A percentile compares a stretch with the other conserved stretches of the same genome.
phyloP scores from a whole-genome alignment of 225 moss, liverwort and hornwort genomes.

The Rhytidiadelphus loreus region DNA sequence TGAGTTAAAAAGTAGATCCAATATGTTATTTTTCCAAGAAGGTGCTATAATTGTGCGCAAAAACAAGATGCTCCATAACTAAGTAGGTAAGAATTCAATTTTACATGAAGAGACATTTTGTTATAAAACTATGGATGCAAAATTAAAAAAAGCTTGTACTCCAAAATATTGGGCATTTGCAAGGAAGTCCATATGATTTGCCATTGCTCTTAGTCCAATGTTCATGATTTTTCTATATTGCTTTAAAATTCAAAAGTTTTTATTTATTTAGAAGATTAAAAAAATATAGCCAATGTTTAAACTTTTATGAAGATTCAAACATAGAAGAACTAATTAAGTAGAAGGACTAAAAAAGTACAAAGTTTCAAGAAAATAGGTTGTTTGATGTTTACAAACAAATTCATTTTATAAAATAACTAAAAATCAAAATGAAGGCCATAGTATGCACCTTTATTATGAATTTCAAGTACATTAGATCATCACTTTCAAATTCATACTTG shows the following conservation, averaged over 20 bases:
- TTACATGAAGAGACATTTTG: neutral
- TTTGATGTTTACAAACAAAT: neutral
- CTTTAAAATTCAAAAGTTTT: neutral
- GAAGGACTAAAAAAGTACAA: neutral
- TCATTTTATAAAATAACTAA: neutral
- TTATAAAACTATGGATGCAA: neutral
- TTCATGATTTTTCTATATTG: neutral
- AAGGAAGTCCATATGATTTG: neutral
- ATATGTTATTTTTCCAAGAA: neutral
- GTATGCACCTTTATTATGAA: neutral
- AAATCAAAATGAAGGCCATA: neutral
- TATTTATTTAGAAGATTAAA: neutral
- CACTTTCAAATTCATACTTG: neutral
- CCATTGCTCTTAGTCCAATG: rapidly evolving
- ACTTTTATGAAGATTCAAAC: neutral
- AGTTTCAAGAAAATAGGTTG: neutral
- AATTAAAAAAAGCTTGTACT: neutral
- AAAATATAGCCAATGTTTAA: neutral
- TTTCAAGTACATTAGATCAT: neutral
- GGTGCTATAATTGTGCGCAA: rapidly evolving
- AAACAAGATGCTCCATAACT: neutral
- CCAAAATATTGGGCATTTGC: neutral
- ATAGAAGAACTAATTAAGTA: neutral
- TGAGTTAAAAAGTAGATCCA: neutral
- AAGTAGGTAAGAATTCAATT: neutral